Percentiles rank a stretch among this genome's conserved stretches.
These are phyloP conservation scores for Pythium phragmitis DNA, from an alignment of 352 stramenopile species.

Conservation along the genomic window DNA sequence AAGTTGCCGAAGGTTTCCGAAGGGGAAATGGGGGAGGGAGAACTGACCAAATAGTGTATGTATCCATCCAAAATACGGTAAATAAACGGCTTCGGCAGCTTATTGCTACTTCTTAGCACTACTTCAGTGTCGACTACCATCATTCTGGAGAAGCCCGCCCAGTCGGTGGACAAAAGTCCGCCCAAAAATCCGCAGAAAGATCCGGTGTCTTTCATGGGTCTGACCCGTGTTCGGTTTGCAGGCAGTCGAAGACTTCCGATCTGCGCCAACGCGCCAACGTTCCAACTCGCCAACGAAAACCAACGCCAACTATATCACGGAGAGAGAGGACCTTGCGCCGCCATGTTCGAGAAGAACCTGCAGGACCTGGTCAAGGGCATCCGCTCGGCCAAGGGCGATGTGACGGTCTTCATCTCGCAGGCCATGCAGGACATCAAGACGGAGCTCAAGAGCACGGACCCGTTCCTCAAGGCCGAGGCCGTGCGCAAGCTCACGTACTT, in stretches of 20 bases:
- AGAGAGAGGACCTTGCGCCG: neutral
- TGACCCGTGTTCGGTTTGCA: neutral
- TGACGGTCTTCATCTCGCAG: slow-evolving; percentile 96
- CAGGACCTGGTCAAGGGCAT: slow-evolving; percentile 99
- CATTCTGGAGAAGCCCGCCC: slow-evolving; percentile 2
- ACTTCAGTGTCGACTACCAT: neutral
- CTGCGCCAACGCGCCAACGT: neutral
- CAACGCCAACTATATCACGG: neutral
- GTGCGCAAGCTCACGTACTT: slow-evolving; percentile 97
- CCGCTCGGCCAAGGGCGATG: slow-evolving; percentile 95
- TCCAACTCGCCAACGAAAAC: neutral
- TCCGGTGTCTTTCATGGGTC: neutral
- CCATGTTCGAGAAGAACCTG: slow-evolving; percentile 98
- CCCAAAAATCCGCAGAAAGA: slow-evolving; percentile 18
- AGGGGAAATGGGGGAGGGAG: neutral
- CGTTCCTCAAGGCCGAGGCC: slow-evolving; percentile 96
- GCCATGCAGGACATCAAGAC: slow-evolving; percentile 97
- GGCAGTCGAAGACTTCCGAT: neutral
- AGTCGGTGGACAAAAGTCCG: neutral
- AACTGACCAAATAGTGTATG: neutral
- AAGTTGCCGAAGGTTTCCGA: neutral
- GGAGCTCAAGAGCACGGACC: slow-evolving; percentile 96
- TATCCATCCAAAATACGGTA: neutral
- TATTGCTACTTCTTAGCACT: neutral
- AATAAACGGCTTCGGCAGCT: neutral